Conservation (phyloP, 148 eudicot species). For the Persicaria maculosa region DNA sequence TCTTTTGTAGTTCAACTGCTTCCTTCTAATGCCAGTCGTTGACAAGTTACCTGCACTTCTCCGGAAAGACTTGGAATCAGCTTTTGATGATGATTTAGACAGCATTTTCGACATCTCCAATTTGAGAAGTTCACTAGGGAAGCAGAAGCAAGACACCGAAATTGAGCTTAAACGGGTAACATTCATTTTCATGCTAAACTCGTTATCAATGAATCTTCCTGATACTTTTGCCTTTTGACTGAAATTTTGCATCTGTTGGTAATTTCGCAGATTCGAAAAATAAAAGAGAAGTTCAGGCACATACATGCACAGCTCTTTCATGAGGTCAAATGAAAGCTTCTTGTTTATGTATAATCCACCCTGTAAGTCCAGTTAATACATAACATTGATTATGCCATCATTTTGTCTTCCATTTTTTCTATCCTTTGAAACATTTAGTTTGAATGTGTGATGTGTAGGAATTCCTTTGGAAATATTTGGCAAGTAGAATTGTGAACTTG, state of each 20-base stretch:
- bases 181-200: not conserved
- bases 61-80: conserved; percentile 72
- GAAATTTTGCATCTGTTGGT: conserved; percentile 1
- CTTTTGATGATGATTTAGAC: conserved; percentile 69
- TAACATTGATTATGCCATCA: not conserved
- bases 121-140: conserved; percentile 59
- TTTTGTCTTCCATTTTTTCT: not conserved
- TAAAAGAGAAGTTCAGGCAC: conserved; percentile 77
- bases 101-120: conserved; percentile 62
- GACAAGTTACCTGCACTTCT: conserved; percentile 93
- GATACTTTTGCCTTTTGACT: not conserved
- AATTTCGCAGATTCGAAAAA: conserved; percentile 62
- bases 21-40: conserved; percentile 90
- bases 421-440: not conserved
- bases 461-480: not conserved
- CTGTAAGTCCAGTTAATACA: not conserved
- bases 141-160: conserved; percentile 64
- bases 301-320: conserved; percentile 57
- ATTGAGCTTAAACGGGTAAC: conserved; percentile 73
- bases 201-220: not conserved
- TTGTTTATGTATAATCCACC: not conserved
- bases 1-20: conserved; percentile 72
- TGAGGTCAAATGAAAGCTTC: conserved; percentile 25
- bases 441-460: not conserved
- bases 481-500: not conserved